Evolutionary conservation across 257 asterid species (phyloP).

Genomic region (Solanum microdontum): DNA sequence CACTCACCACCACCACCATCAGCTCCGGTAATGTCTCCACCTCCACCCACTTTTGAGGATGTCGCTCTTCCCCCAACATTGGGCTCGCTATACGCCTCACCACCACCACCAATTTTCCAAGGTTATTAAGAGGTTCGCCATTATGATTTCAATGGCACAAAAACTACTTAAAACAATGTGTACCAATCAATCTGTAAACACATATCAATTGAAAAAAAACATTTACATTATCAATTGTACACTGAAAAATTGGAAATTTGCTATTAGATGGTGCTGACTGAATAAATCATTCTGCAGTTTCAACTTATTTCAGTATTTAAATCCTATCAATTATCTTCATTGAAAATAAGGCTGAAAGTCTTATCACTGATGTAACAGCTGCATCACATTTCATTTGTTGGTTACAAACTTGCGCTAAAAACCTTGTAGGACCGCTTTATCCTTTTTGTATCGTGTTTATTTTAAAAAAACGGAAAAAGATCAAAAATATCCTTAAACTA

Average conservation of each 20-base stretch:
- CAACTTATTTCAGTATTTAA: neutral
- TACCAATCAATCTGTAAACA: neutral
- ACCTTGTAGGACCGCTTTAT: neutral
- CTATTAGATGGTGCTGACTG: neutral
- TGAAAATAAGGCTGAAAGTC: neutral
- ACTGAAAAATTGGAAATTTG: neutral
- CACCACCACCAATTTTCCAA: slow-evolving; percentile 68
- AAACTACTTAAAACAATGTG: neutral
- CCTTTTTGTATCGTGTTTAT: neutral
- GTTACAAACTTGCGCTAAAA: neutral
- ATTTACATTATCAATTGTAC: neutral
- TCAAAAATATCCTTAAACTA: fast-evolving
- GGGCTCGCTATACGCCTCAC: slow-evolving; percentile 37
- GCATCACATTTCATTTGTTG: neutral
- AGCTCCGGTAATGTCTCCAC: slow-evolving; percentile 21
- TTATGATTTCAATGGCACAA: neutral
- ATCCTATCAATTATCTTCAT: neutral
- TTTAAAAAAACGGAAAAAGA: fast-evolving
- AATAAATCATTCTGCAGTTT: neutral
- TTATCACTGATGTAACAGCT: neutral
- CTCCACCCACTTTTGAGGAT: slow-evolving; percentile 18
- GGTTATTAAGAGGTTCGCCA: slow-evolving; percentile 41
- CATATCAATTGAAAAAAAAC: neutral
- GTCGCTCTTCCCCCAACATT: slow-evolving; percentile 33
- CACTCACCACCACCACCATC: slow-evolving; percentile 17